A percentile compares a stretch with the other conserved stretches of the same genome.
phyloP scores from a whole-genome alignment of 495 filamentous ascomycete species.

The Penicillium bialowiezense region DNA sequence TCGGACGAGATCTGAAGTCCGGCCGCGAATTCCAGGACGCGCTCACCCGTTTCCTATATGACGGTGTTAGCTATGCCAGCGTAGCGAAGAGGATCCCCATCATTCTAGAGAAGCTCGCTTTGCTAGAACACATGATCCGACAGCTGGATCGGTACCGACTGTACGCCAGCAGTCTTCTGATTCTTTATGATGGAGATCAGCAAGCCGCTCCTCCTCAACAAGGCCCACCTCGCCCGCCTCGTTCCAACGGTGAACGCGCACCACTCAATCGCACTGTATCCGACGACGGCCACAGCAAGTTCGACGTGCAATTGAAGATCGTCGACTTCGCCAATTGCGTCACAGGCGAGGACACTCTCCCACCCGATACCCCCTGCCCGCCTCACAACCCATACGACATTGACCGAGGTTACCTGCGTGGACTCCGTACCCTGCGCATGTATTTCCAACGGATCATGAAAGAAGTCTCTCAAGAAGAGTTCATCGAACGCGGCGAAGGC shows the following conservation, averaged over 20 bases:
- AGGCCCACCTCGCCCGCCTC: constrained; percentile 4
- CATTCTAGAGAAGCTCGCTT: constrained; percentile 76
- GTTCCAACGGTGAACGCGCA: constrained; percentile 12
- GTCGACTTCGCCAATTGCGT: constrained; percentile 98
- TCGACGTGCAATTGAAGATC: constrained; percentile 80
- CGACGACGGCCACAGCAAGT: constrained; percentile 47
- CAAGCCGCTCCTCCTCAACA: constrained; percentile 11
- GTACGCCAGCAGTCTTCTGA: constrained; percentile 89
- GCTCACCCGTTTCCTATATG: constrained; percentile 84
- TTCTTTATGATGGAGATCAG: constrained; percentile 87
- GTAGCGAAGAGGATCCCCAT: constrained; percentile 81
- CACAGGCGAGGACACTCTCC: constrained; percentile 71
- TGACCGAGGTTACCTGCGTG: constrained; percentile 86
- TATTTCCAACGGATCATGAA: constrained; percentile 88
- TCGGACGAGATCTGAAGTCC: constrained; percentile 82
- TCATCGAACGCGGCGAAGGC: constrained; percentile 47
- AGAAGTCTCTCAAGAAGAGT: constrained; percentile 63
- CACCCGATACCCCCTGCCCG: constrained; percentile 68
- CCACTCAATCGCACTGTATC: constrained; percentile 27
- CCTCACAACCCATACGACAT: constrained; percentile 76
- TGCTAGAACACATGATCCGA: constrained; percentile 78
- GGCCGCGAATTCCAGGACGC: constrained; percentile 89
- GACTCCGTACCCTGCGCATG: constrained; percentile 71
- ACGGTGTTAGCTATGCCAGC: constrained; percentile 76
- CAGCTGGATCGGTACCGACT: constrained; percentile 83